Conservation (phyloP, 1,284 basidiomycete genomes). For the Boletus coffeatus region DNA sequence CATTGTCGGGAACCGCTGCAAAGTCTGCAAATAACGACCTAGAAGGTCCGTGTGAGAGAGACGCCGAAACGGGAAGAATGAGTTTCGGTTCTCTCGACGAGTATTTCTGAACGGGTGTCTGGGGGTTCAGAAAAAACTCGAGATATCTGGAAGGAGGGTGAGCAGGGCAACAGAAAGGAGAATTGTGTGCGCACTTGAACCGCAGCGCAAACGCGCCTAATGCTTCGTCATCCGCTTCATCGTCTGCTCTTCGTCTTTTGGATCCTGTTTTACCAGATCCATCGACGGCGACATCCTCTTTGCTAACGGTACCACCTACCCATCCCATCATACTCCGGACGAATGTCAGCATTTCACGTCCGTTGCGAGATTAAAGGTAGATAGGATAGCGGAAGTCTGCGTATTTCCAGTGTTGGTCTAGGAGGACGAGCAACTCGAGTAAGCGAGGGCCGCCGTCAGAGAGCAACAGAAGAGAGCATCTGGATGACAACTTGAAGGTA, state of each 20-base stretch:
- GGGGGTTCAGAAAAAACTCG: conserved; percentile 83
- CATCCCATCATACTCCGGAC: conserved; percentile 94
- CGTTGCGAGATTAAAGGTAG: conserved; percentile 87
- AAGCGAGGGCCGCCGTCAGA: conserved; percentile 93
- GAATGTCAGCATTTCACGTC: conserved; percentile 91
- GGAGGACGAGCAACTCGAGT: conserved; percentile 88
- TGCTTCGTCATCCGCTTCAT: conserved; percentile 68
- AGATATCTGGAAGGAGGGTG: conserved; percentile 56
- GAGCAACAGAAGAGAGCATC: conserved; percentile 83
- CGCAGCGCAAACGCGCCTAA: conserved; percentile 70
- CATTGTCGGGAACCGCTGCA: conserved; percentile 75
- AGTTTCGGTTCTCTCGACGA: conserved; percentile 87
- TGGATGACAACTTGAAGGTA: conserved; percentile 56
- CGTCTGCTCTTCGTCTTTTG: conserved; percentile 58
- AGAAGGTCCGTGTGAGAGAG: conserved; percentile 90
- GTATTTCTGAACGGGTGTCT: conserved; percentile 76
- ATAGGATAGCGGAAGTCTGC: conserved; percentile 78
- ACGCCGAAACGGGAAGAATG: conserved; percentile 89
- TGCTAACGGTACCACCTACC: conserved; percentile 91
- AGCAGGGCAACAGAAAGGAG: neutral
- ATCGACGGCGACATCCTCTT: conserved; percentile 81
- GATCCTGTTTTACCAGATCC: conserved; percentile 47
- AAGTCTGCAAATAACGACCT: conserved; percentile 83
- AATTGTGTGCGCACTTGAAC: conserved; percentile 49
- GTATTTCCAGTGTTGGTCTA: conserved; percentile 98